These are phyloP conservation scores for Noccaea bulbosa DNA, from an alignment of 345 rosid species.

Conservation along the genomic window DNA sequence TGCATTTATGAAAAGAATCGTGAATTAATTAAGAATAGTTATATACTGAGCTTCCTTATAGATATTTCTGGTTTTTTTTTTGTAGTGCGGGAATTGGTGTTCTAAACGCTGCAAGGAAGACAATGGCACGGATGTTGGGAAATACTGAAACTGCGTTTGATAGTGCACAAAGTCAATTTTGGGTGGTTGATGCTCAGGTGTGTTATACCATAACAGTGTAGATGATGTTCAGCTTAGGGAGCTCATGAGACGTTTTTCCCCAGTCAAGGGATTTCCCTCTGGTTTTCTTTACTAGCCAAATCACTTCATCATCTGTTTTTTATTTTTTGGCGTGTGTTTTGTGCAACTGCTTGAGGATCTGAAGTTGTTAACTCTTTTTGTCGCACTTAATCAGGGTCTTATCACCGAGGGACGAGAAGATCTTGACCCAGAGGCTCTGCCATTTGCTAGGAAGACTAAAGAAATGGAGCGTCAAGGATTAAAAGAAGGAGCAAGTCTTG, in stretches of 20 bases:
- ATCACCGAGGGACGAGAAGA: conserved; percentile 81
- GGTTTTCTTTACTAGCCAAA: not conserved
- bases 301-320: conserved; percentile 3
- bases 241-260: conserved; percentile 2
- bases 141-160: conserved; percentile 83
- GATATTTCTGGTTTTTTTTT: conserved; percentile 29
- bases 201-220: conserved; percentile 9
- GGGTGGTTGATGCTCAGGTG: conserved; percentile 98
- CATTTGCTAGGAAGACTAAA: conserved; percentile 80
- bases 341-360: conserved; percentile 39
- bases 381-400: conserved; percentile 68
- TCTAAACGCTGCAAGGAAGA: conserved; percentile 93
- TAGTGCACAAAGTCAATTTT: conserved; percentile 91
- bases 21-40: conserved; percentile 1
- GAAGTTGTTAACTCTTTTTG: conserved; percentile 27
- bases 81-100: conserved; percentile 98
- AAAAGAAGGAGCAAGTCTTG: conserved; percentile 84
- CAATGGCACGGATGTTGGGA: conserved; percentile 98
- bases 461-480: conserved; percentile 90
- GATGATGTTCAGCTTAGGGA: not conserved
- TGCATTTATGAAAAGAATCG: conserved; percentile 13
- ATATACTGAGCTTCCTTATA: conserved; percentile 24
- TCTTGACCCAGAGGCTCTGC: conserved; percentile 78
- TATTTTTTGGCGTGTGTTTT: conserved; percentile 54
- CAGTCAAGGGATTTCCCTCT: conserved; percentile 10